Conservation (phyloP, 805 yeast genomes). For the Lipomyces sp. region DNA sequence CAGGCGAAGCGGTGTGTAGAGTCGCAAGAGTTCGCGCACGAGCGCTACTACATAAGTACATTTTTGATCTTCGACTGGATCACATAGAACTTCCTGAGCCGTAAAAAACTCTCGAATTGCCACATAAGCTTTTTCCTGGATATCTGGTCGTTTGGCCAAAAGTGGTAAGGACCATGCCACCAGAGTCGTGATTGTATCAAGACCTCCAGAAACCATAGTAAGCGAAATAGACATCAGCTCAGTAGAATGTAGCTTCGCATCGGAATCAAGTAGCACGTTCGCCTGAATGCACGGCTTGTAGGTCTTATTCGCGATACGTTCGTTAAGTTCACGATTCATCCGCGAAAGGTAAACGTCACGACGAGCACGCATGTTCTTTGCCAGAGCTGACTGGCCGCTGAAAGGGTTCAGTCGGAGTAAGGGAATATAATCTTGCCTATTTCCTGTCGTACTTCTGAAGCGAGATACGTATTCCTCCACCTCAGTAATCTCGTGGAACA, state of each 20-base stretch:
- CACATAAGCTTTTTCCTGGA: conserved; percentile 53
- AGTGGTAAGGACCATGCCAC: conserved; percentile 64
- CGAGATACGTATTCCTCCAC: conserved; percentile 39
- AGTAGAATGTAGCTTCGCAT: conserved; percentile 33
- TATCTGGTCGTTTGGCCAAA: conserved; percentile 51
- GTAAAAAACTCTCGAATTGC: conserved; percentile 50
- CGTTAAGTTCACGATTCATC: conserved; percentile 30
- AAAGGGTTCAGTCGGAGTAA: conserved; percentile 38
- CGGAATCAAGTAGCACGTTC: conserved; percentile 37
- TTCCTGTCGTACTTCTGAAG: conserved; percentile 47
- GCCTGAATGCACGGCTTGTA: conserved; percentile 41
- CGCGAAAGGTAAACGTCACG: conserved; percentile 35
- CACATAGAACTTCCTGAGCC: conserved; percentile 36
- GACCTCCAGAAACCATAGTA: conserved; percentile 76
- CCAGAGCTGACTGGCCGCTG: conserved; percentile 19
- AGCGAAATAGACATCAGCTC: conserved; percentile 64
- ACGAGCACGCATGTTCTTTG: conserved; percentile 35
- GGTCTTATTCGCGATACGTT: conserved; percentile 29
- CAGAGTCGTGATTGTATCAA: conserved; percentile 70
- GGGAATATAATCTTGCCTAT: conserved; percentile 49
- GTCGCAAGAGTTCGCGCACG: conserved; percentile 63
- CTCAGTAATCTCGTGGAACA: conserved; percentile 37
- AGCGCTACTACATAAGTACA: conserved; percentile 60
- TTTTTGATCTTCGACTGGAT: conserved; percentile 40
- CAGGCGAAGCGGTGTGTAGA: conserved; percentile 67